Evolutionary conservation across 306 rosid species (phyloP), one percentile per base, ranked within the genome.

Genomic region (Sophora flavescens): DNA sequence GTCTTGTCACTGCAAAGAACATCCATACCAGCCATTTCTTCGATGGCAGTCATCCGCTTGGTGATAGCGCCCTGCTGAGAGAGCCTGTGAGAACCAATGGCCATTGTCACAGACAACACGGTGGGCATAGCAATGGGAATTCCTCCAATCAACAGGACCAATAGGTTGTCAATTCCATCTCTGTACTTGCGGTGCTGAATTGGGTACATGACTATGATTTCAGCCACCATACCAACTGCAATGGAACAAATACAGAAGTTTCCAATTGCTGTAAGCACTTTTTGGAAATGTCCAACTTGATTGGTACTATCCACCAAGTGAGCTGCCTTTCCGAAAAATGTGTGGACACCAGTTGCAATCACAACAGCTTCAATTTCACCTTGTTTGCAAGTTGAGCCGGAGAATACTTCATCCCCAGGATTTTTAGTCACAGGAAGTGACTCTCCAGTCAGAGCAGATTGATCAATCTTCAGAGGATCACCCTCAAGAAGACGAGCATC

Each of bases 401-500:
- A 95, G 93, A 90, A 95, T 69, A 95, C 86, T 86, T 95, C 99
- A 75, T 95, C 96, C 58, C 99, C 99, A 0, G 99, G 99, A 82
- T 36, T 63, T 79, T 78, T 95, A 22, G 97, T 95, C 47, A 89
- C 99, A 0, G 99, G 99, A 74, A 95, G 99, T 17, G 99, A 95
- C 80, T 95, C 99, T 83, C 99, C 99, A 0, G 99, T 96, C 47
- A 96, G 89, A 8, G 99, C 99, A 41, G 99, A 96, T 71, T 96
- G 99, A 70, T 96, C 99, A 32, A 96, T 22, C 88, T 92, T 96
- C 65, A 96, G 86, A 35, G 99, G 89, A 81, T 96, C 99, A 47
- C 99, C 99, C 80, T 96, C 99, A 0, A 96, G 99, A 82, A 96
- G 98, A 83, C 99, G 99, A 26, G 98, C 99, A 88, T 96, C 99